Conservation (phyloP, 1,284 basidiomycete genomes). For the Sporisorium graminicola region DNA sequence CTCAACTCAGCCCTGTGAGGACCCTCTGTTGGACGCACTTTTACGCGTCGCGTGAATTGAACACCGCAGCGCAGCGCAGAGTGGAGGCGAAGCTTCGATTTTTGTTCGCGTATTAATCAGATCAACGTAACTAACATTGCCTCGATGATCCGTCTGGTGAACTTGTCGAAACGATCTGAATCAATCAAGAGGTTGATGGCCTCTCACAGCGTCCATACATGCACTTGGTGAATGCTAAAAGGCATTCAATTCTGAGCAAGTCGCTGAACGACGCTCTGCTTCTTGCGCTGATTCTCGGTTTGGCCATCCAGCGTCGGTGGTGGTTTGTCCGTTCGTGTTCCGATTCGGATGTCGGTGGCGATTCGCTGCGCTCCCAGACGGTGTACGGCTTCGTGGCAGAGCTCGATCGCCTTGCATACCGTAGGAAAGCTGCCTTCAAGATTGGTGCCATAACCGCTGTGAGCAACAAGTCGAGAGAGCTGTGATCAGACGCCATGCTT, state of each 20-base stretch:
- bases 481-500: background rate
- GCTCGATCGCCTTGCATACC: constrained; percentile 63
- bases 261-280: constrained; percentile 63
- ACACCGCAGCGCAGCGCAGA: no score
- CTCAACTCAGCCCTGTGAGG: background rate
- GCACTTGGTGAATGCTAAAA: no score
- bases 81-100: background rate
- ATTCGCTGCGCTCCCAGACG: constrained; percentile 66
- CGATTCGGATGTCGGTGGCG: constrained; percentile 68
- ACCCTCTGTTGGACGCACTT: constrained; percentile 12
- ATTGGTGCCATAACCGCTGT: constrained; percentile 68
- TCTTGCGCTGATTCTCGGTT: constrained; percentile 66
- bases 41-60: constrained; percentile 37
- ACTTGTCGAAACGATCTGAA: no score
- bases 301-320: constrained; percentile 36
- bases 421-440: constrained; percentile 63
- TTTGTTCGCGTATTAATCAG: background rate
- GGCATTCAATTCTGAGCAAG: constrained; percentile 28
- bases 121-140: background rate
- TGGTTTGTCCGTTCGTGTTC: constrained; percentile 64
- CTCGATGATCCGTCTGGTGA: background rate
- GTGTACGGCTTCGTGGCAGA: constrained; percentile 67
- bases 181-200: no score
- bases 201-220: no score
- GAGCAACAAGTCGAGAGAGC: background rate